These are phyloP conservation scores for Akanthomyces muscarius DNA, from an alignment of 2,329 filamentous ascomycete species.

Conservation along the genomic window DNA sequence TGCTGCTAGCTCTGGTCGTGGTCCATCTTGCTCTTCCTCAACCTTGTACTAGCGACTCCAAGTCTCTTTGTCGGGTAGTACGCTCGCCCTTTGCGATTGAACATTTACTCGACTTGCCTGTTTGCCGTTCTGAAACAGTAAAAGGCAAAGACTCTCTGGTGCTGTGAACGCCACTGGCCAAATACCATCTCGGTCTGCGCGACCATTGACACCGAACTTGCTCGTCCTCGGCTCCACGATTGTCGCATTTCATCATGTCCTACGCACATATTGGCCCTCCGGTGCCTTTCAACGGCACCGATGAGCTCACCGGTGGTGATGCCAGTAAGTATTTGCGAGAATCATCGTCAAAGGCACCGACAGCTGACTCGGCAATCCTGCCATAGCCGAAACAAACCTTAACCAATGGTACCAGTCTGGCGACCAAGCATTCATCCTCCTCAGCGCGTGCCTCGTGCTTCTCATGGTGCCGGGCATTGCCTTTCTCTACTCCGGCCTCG, in stretches of 20 bases:
- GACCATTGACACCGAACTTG: not conserved
- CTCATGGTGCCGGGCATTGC: slow-evolving; percentile 96
- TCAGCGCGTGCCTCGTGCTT: slow-evolving; percentile 87
- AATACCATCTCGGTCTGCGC: not conserved
- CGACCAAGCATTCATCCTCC: slow-evolving; percentile 89
- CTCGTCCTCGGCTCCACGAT: not conserved
- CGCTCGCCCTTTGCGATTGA: not conserved
- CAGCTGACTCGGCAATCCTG: not conserved
- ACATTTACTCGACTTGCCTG: not conserved
- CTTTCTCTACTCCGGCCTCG: slow-evolving; percentile 95
- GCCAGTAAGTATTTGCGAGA: slow-evolving; percentile 57
- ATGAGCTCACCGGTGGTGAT: slow-evolving; percentile 66
- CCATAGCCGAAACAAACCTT: slow-evolving; percentile 53
- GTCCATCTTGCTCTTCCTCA: not conserved
- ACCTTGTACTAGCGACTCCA: not conserved
- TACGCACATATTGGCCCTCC: slow-evolving; percentile 58
- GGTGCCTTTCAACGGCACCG: slow-evolving; percentile 59
- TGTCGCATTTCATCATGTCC: slow-evolving; percentile 44
- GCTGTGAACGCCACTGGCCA: not conserved
- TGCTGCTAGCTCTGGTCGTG: not conserved
- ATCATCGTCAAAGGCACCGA: not conserved
- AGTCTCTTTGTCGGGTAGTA: no score
- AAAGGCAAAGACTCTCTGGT: not conserved
- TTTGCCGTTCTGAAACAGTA: not conserved
- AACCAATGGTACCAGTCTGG: slow-evolving; percentile 95